phyloP scores from a whole-genome alignment of 179 eudicot genomes.

The Monotropa hypopitys region DNA sequence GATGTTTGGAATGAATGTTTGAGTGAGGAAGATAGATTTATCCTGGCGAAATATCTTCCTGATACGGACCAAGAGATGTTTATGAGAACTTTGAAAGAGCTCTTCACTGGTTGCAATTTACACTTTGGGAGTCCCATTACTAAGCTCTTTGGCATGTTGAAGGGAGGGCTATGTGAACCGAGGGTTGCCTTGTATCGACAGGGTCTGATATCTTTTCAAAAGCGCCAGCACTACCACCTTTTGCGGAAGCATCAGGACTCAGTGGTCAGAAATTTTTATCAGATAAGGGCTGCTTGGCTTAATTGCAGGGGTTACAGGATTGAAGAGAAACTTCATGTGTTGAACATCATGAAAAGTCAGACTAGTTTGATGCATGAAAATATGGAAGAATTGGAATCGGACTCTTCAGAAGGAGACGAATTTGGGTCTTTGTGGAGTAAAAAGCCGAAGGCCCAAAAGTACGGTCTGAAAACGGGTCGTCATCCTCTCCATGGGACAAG shows the following conservation, averaged over 20 bases:
- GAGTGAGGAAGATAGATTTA: slow-evolving; percentile 74
- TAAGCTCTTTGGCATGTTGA: slow-evolving; percentile 63
- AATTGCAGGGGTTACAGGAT: slow-evolving; percentile 72
- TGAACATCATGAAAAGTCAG: slow-evolving; percentile 65
- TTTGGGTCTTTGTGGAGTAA: slow-evolving; percentile 38
- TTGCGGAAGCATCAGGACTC: slow-evolving; percentile 66
- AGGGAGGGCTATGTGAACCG: slow-evolving; percentile 92
- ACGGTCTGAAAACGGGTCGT: slow-evolving; percentile 27
- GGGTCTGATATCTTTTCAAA: slow-evolving; percentile 66
- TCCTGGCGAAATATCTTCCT: slow-evolving; percentile 66
- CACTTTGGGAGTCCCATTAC: slow-evolving; percentile 76
- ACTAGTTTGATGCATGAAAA: slow-evolving; percentile 67
- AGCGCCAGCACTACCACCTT: slow-evolving; percentile 56
- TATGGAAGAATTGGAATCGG: slow-evolving; percentile 49
- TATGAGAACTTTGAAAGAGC: slow-evolving; percentile 79
- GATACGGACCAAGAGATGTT: slow-evolving; percentile 84
- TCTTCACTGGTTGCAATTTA: slow-evolving; percentile 62
- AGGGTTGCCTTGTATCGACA: slow-evolving; percentile 80
- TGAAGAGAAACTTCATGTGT: slow-evolving; percentile 77
- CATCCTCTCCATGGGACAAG: slow-evolving; percentile 19
- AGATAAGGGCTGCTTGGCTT: slow-evolving; percentile 77
- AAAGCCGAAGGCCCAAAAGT: slow-evolving; percentile 40
- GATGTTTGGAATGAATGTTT: slow-evolving; percentile 90
- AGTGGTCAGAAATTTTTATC: slow-evolving; percentile 53
- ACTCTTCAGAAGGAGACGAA: slow-evolving; percentile 56